Percentiles rank a stretch among this genome's conserved stretches.
phyloP scores from a whole-genome alignment of 805 yeast genomes.

The Saturnispora mendoncae region DNA sequence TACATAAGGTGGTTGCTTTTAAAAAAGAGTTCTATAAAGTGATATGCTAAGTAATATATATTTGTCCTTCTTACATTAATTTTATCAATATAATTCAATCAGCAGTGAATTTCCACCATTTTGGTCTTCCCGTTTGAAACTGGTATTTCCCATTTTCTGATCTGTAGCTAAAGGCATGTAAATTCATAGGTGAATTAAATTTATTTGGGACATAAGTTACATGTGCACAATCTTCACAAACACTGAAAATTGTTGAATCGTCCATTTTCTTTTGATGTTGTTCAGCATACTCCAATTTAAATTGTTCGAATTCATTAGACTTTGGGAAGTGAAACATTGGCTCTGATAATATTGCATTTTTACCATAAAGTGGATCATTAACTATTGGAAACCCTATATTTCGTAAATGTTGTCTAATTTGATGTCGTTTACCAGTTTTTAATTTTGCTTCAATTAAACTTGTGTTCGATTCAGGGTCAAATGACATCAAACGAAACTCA shows the following conservation, averaged over 20 bases:
- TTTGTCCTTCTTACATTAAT: no score
- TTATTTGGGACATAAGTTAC: constrained; percentile 22
- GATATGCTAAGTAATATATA: no score
- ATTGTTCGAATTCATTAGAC: constrained; percentile 1
- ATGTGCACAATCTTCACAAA: constrained; percentile 31
- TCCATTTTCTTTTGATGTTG: constrained; percentile 12
- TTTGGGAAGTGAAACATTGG: not conserved
- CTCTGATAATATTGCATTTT: constrained; percentile 8
- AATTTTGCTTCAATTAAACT: constrained; percentile 39
- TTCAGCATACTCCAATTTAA: constrained; percentile 12
- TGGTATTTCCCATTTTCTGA: constrained; percentile 21
- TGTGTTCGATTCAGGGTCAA: constrained; percentile 22
- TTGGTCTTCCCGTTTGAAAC: constrained; percentile 35
- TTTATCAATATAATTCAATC: no score
- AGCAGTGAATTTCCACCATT: constrained; percentile 32
- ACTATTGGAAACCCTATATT: constrained; percentile 31
- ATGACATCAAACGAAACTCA: constrained; percentile 17
- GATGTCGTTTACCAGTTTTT: constrained; percentile 43
- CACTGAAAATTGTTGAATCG: constrained; percentile 3
- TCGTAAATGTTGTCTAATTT: constrained; percentile 43
- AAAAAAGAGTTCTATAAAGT: no score
- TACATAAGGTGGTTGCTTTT: no score
- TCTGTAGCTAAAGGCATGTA: constrained; percentile 36
- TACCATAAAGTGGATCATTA: constrained; percentile 27
- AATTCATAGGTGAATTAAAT: constrained; percentile 30